Conservation (phyloP, 2,329 filamentous ascomycete species). For the Fusarium musae region DNA sequence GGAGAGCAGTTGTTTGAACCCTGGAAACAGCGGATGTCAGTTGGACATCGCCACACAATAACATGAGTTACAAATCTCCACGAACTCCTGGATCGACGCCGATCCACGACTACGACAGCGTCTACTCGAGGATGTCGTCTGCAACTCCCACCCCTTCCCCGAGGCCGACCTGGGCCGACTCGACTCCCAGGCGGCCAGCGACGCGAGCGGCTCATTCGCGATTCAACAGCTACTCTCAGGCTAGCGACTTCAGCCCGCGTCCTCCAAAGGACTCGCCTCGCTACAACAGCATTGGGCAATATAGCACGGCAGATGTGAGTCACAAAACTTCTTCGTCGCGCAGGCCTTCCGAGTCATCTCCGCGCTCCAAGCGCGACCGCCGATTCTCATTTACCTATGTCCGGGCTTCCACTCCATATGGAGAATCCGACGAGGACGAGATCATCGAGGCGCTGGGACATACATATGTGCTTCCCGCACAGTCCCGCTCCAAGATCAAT, state of each 20-base stretch:
- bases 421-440: constrained; percentile 74
- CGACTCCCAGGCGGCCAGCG: constrained; percentile 63
- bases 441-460: constrained; percentile 64
- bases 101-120: constrained; percentile 60
- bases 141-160: constrained; percentile 69
- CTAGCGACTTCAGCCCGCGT: constrained; percentile 54
- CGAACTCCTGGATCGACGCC: constrained; percentile 59
- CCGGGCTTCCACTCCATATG: constrained; percentile 67
- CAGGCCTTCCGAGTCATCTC: constrained; percentile 51
- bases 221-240: constrained; percentile 53
- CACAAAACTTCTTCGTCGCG: constrained; percentile 61
- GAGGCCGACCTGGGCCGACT: constrained; percentile 61
- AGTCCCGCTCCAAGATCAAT: constrained; percentile 54
- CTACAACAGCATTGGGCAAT: constrained; percentile 71
- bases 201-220: constrained; percentile 59
- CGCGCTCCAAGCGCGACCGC: constrained; percentile 60
- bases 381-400: constrained; percentile 68
- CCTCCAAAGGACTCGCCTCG: constrained; percentile 66
- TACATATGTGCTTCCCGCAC: constrained; percentile 64
- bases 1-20: constrained; percentile 42
- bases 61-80: constrained; percentile 54
- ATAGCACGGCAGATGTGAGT: constrained; percentile 76
- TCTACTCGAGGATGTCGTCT: constrained; percentile 62
- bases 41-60: constrained; percentile 50
- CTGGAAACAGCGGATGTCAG: constrained; percentile 46